A percentile compares a stretch with the other conserved stretches of the same genome.
These are phyloP conservation scores for Phytopythium sindhum DNA, from an alignment of 352 stramenopile species.

Conservation along the genomic window DNA sequence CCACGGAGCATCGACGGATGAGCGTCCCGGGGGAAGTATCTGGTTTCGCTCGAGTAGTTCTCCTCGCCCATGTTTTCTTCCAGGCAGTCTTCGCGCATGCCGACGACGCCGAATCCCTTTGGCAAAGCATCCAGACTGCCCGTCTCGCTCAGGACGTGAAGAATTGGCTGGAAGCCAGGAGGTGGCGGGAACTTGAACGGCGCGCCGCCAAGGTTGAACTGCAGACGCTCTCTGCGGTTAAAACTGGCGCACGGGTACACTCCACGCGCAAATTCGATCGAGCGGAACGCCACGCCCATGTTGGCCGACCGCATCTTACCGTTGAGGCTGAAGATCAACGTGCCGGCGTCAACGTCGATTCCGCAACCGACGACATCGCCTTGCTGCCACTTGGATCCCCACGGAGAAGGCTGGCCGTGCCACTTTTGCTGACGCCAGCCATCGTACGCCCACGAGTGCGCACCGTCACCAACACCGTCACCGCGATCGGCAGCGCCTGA, in stretches of 20 bases:
- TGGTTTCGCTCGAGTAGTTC: constrained; percentile 69
- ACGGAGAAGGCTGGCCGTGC: constrained; percentile 85
- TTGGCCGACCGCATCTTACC: constrained; percentile 85
- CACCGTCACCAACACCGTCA: constrained; percentile 90
- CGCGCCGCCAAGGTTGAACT: constrained; percentile 85
- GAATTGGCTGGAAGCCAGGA: constrained; percentile 74
- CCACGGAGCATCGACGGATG: constrained; percentile 70
- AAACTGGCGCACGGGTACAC: constrained; percentile 88
- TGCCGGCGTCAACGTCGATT: constrained; percentile 84
- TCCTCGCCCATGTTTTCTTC: constrained; percentile 85
- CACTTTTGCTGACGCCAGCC: constrained; percentile 90
- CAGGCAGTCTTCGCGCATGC: constrained; percentile 75
- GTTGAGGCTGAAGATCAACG: constrained; percentile 91
- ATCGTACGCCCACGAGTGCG: constrained; percentile 92
- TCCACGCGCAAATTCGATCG: constrained; percentile 75
- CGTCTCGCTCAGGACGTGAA: constrained; percentile 56
- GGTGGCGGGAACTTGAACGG: constrained; percentile 76
- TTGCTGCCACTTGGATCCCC: constrained; percentile 89
- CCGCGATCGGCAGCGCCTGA: constrained; percentile 82
- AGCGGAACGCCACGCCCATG: constrained; percentile 84
- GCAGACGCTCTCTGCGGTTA: constrained; percentile 79
- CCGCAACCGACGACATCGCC: constrained; percentile 90
- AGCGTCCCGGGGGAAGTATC: constrained; percentile 77
- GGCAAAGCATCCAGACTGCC: constrained; percentile 44
- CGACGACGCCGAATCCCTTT: constrained; percentile 74